Evolutionary conservation across 2,329 filamentous ascomycete genomes (phyloP).

Genomic region (Stagonosporopsis tanaceti): DNA sequence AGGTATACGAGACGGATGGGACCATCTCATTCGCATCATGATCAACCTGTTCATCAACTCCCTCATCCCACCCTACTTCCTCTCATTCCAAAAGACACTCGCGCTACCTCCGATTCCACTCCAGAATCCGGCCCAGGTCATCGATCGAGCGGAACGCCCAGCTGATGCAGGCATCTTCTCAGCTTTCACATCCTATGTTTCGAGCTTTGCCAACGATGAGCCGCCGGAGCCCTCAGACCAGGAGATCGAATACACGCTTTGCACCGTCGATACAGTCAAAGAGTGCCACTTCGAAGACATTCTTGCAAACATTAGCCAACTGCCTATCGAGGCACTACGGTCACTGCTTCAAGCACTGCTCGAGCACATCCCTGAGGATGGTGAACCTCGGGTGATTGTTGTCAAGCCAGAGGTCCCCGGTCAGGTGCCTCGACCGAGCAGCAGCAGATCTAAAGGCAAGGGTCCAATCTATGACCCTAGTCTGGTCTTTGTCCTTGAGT

Average conservation of each 20-base stretch:
- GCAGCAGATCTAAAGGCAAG: constrained; percentile 63
- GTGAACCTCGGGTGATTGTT: constrained; percentile 79
- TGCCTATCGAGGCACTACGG: constrained; percentile 67
- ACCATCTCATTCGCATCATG: constrained; percentile 86
- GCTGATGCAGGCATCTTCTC: constrained; percentile 89
- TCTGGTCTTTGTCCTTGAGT: constrained; percentile 88
- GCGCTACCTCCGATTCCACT: constrained; percentile 84
- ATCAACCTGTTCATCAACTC: constrained; percentile 97
- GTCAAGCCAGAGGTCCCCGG: constrained; percentile 86
- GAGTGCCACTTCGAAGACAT: constrained; percentile 86
- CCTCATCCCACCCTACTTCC: constrained; percentile 83
- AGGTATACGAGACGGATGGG: constrained; percentile 79
- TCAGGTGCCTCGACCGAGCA: constrained; percentile 66
- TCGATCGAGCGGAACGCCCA: constrained; percentile 82
- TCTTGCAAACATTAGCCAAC: constrained; percentile 78
- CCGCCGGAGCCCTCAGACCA: constrained; percentile 97
- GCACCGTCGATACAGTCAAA: constrained; percentile 92
- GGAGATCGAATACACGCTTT: constrained; percentile 93
- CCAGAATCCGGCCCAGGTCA: constrained; percentile 89
- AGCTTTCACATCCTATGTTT: constrained; percentile 94
- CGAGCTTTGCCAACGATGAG: constrained; percentile 98
- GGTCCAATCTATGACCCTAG: constrained; percentile 81
- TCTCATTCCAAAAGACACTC: constrained; percentile 68
- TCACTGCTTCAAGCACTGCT: constrained; percentile 77
- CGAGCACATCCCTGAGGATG: constrained; percentile 85